Conservation (phyloP, 192 early-diverging fungal species). For the Entomortierella parvispora region DNA sequence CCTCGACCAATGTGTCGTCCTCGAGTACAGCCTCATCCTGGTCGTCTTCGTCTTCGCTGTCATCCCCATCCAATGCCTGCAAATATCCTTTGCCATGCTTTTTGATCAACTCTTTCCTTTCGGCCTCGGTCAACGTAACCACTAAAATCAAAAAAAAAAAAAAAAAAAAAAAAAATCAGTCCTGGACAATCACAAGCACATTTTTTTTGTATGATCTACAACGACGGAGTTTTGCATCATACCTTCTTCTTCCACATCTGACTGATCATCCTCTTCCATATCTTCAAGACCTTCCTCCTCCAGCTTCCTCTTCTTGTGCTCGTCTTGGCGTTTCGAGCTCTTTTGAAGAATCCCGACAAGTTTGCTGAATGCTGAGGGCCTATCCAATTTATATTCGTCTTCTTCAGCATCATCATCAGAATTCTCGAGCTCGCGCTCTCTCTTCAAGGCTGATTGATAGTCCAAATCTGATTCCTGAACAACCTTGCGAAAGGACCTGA, state of each 20-base stretch:
- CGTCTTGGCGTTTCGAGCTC: constrained; percentile 61
- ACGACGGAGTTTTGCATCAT: no score
- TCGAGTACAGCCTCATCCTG: constrained; percentile 37
- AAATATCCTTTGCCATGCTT: constrained; percentile 48
- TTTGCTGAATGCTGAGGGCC: constrained; percentile 67
- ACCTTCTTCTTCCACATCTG: constrained; percentile 42
- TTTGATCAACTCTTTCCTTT: constrained; percentile 48
- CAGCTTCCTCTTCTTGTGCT: constrained; percentile 57
- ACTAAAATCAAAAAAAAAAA: not conserved
- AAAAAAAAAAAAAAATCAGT: no score
- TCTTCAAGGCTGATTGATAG: constrained; percentile 52
- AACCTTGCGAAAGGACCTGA: constrained; percentile 56
- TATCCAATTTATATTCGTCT: constrained; percentile 56
- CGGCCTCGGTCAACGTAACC: constrained; percentile 37
- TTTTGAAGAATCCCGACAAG: constrained; percentile 67
- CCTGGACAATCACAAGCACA: no score
- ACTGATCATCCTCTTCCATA: constrained; percentile 46
- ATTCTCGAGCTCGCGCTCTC: constrained; percentile 47
- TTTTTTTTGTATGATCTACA: not conserved
- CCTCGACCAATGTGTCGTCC: constrained; percentile 34
- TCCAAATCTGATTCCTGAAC: constrained; percentile 63
- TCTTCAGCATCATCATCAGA: constrained; percentile 56
- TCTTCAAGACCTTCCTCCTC: constrained; percentile 64
- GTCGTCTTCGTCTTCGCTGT: constrained; percentile 21
- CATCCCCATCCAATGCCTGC: constrained; percentile 35